Percentiles rank a stretch among this genome's conserved stretches.
These are phyloP conservation scores for Ceratobasidium sp. DNA, from an alignment of 1,284 basidiomycete genomes.

Conservation along the genomic window DNA sequence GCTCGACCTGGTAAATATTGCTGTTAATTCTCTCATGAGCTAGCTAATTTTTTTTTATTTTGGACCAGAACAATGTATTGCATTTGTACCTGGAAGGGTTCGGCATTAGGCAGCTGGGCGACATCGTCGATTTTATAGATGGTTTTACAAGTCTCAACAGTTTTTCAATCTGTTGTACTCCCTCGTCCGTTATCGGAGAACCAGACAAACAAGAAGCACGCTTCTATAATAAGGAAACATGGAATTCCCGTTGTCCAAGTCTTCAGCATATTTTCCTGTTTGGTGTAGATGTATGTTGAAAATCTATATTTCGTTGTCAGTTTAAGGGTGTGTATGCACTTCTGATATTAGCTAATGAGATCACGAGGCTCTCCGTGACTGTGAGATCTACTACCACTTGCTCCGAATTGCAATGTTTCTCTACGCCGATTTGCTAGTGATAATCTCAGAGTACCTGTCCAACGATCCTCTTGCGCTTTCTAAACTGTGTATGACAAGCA, in stretches of 20 bases:
- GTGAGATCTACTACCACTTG: not conserved
- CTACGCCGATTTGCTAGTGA: conserved; percentile 18
- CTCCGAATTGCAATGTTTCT: conserved; percentile 2
- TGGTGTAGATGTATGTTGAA: not conserved
- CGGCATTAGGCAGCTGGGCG: not conserved
- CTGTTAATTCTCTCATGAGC: not conserved
- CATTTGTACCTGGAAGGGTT: not conserved
- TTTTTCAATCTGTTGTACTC: not conserved
- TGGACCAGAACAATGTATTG: not conserved
- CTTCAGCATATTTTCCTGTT: not conserved
- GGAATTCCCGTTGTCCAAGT: not conserved
- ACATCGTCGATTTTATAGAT: not conserved
- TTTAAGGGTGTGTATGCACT: not conserved
- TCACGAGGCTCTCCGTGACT: not conserved
- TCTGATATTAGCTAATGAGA: not conserved
- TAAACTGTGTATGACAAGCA: not conserved
- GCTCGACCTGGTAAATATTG: not conserved
- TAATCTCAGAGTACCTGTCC: conserved; percentile 5
- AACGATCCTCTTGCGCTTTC: conserved; percentile 1
- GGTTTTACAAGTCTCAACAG: not conserved
- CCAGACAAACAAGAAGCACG: not conserved
- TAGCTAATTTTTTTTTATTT: not conserved
- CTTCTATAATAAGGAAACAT: not conserved
- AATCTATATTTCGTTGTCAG: not conserved
- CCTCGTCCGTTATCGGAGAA: not conserved